A percentile compares a stretch with the other conserved stretches of the same genome.
These are phyloP conservation scores for Nakazawaea anatomiae DNA, from an alignment of 805 yeast species.

Conservation along the genomic window DNA sequence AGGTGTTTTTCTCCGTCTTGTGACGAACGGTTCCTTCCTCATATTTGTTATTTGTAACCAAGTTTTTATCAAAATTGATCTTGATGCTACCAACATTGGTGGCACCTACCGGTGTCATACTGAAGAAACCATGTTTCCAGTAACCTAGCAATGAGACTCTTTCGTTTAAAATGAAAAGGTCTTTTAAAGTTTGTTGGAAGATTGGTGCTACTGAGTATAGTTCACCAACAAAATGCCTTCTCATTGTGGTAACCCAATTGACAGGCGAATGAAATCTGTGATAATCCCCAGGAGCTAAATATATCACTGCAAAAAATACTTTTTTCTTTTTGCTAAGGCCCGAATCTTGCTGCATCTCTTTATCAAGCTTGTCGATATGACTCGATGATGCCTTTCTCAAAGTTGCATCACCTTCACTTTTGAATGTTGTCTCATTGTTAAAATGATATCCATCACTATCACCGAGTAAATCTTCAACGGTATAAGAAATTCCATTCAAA, in stretches of 20 bases:
- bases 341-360: constrained; percentile 14
- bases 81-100: constrained; percentile 96
- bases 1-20: constrained; percentile 63
- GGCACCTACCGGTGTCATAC: constrained; percentile 99
- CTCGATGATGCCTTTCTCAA: constrained; percentile 23
- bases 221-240: constrained; percentile 96
- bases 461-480: constrained; percentile 64
- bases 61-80: constrained; percentile 84
- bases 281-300: constrained; percentile 97
- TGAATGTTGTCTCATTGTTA: constrained; percentile 39
- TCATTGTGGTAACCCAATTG: constrained; percentile 88
- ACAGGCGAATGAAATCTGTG: constrained; percentile 96
- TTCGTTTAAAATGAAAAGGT: constrained; percentile 87
- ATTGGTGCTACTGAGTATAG: constrained; percentile 94
- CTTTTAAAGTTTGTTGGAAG: constrained; percentile 81
- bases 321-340: constrained; percentile 29
- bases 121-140: constrained; percentile 95
- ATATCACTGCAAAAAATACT: constrained; percentile 83
- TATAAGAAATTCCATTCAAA: constrained; percentile 66
- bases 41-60: constrained; percentile 73
- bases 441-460: constrained; percentile 37
- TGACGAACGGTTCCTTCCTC: constrained; percentile 28
- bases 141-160: constrained; percentile 92
- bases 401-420: constrained; percentile 67
- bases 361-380: constrained; percentile 21